Base-by-base conservation (phyloP, 331 rosid genomes). In the Malus hybrid region DNA sequence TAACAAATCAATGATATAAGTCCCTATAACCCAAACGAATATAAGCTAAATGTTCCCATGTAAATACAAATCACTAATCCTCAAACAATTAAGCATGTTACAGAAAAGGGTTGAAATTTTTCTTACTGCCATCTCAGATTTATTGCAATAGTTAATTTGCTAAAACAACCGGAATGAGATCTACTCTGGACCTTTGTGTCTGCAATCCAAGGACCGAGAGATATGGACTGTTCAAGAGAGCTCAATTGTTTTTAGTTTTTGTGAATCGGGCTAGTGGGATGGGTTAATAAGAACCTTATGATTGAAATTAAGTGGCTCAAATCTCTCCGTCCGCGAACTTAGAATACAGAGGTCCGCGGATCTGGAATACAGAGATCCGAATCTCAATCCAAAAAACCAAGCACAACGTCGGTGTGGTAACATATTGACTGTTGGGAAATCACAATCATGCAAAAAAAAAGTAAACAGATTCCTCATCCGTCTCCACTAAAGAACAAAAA, bases 401-500 rank as follows among this genome's bases (percentile, higher is more conserved):
- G 6, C 20, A 46, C 7, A 14, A 31, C 56, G 86, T 84, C 78
- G 71, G 83, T 75, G 69, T 22, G 57, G 76, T 48, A 7, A 59
- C 28, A 52, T 56, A 57, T 15, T 65, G 6, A 65, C 22, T 20
- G 57, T 70, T 57, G 54, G 72, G 61, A 74, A 65, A 74, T 67
- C 69, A 66, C 55, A 48, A 77, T 46, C 72, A 67, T 32, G 14
- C 13, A 32, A 39, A 31, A 13, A 22, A 22, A 63, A 33, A 79
- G 54, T 42, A 56, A 33, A 54, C 32, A 32, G 73, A 57, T 19
- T 54, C 72, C 14, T 32, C 42, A 11, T 65, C 69, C 29, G 84
- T 74, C 42, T 18, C 67, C 79, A 69, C 39, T 66, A 48, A 39
- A 72, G 82, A 83, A 75, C 77, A 50, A 67, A 29, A 56, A 66